phyloP scores from a whole-genome alignment of 495 filamentous ascomycete species.

The Ascodesmis nigricans region DNA sequence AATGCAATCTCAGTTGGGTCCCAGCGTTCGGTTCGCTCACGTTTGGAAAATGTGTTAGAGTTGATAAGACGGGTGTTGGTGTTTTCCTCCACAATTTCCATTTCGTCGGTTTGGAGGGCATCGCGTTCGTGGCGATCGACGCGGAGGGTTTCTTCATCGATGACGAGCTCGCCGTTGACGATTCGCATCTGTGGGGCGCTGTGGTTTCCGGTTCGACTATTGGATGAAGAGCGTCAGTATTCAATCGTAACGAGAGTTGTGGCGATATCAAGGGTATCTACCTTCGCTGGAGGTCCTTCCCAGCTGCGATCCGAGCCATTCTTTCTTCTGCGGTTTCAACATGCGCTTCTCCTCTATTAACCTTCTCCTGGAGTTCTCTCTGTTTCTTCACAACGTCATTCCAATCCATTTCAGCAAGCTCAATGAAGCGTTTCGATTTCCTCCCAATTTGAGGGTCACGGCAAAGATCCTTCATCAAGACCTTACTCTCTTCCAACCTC shows the following conservation, averaged over 20 bases:
- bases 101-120: slow-evolving; percentile 29
- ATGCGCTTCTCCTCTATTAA: slow-evolving; percentile 4
- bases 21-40: slow-evolving; percentile 53
- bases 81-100: slow-evolving; percentile 58
- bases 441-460: slow-evolving; percentile 46
- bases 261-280: too few relatives aligned
- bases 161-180: slow-evolving; percentile 63
- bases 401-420: slow-evolving; percentile 13
- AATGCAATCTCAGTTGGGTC: slow-evolving; percentile 50
- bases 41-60: slow-evolving; percentile 47
- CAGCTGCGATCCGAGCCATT: slow-evolving; percentile 7
- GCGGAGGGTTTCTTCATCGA: slow-evolving; percentile 53
- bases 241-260: slow-evolving; percentile 4
- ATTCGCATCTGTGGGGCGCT: slow-evolving; percentile 41
- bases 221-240: slow-evolving; percentile 7
- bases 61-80: slow-evolving; percentile 62
- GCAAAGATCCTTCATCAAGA: slow-evolving; percentile 43
- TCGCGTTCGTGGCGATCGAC: slow-evolving; percentile 59
- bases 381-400: slow-evolving; percentile 1
- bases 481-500: slow-evolving; percentile 40
- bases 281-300: slow-evolving; percentile 16
- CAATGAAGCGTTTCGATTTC: slow-evolving; percentile 47
- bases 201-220: too few relatives aligned
- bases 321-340: slow-evolving; percentile 12
- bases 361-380: slow-evolving; percentile 2